A percentile compares a stretch with the other conserved stretches of the same genome.
Evolutionary conservation across 2,329 filamentous ascomycete genomes (phyloP).

Genomic region (Boeremia exigua): DNA sequence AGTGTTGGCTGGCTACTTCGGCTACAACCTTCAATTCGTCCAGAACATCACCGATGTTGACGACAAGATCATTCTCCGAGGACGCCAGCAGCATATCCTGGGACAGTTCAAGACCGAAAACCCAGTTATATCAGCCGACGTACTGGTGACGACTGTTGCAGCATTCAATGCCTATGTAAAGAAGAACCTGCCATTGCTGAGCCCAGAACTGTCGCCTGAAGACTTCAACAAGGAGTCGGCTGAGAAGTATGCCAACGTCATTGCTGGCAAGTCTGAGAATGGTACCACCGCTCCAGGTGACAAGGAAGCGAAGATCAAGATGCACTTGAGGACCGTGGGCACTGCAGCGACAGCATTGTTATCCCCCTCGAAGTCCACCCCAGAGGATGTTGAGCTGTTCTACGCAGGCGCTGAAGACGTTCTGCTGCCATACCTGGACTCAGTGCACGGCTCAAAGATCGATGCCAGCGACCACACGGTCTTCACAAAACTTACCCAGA

Average conservation of each 20-base stretch:
- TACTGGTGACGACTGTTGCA: conserved; percentile 56
- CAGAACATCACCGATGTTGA: conserved; percentile 82
- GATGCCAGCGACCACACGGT: conserved; percentile 71
- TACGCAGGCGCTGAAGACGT: conserved; percentile 69
- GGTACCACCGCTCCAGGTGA: conserved; percentile 67
- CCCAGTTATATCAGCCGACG: conserved; percentile 51
- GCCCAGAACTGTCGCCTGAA: conserved; percentile 52
- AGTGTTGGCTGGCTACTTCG: conserved; percentile 82
- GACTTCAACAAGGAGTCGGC: conserved; percentile 57
- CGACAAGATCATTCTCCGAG: conserved; percentile 66
- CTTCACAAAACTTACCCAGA: conserved; percentile 84
- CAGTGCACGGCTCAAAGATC: conserved; percentile 62
- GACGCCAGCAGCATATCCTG: conserved; percentile 80
- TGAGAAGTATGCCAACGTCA: conserved; percentile 60
- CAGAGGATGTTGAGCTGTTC: conserved; percentile 55
- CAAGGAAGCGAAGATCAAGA: conserved; percentile 85
- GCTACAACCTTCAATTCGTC: conserved; percentile 82
- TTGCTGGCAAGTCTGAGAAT: conserved; percentile 62
- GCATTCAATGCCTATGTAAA: conserved; percentile 66
- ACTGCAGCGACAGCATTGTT: conserved; percentile 60
- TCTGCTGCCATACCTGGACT: conserved; percentile 81
- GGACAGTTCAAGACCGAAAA: conserved; percentile 67
- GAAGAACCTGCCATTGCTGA: conserved; percentile 69
- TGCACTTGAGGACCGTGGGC: conserved; percentile 75
- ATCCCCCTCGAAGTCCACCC: conserved; percentile 35